Conservation (phyloP, 1,139 yeast species). For the Hansenula sp. region DNA sequence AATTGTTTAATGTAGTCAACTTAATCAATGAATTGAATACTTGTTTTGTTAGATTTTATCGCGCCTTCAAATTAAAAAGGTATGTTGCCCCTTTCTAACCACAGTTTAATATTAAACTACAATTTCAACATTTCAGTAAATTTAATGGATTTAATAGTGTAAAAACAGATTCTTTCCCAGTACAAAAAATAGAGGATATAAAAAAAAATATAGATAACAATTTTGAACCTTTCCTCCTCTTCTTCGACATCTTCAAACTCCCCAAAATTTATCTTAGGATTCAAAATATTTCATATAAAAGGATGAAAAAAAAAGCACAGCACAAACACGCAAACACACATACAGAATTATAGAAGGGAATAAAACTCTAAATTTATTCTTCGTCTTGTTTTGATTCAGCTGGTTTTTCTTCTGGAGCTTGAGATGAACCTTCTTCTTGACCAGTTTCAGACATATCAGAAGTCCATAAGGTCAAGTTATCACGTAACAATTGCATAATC, state of each 20-base stretch:
- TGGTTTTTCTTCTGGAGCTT: constrained; percentile 52
- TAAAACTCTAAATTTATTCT: constrained; percentile 13
- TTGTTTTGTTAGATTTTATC: neutral
- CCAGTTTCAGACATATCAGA: constrained; percentile 90
- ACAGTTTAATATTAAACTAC: too few relatives aligned
- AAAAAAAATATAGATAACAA: constrained; percentile 3
- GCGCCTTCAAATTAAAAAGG: neutral
- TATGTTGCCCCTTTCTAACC: neutral
- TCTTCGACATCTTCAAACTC: neutral
- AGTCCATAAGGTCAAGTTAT: constrained; percentile 98
- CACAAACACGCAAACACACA: constrained; percentile 11
- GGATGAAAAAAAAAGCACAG: constrained; percentile 9
- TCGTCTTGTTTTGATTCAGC: constrained; percentile 38
- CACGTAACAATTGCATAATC: constrained; percentile 97
- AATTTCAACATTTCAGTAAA: neutral
- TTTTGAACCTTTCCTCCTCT: neutral
- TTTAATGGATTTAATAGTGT: constrained; percentile 2
- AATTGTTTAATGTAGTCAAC: too few relatives aligned
- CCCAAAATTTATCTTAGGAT: too few relatives aligned
- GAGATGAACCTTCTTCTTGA: constrained; percentile 50
- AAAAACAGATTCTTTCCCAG: constrained; percentile 1
- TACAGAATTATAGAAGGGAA: constrained; percentile 14
- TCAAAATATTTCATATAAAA: neutral
- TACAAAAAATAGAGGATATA: constrained; percentile 1
- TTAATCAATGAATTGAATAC: too few relatives aligned